phyloP scores from a whole-genome alignment of 225 moss, liverwort and hornwort species.

The Pseudisothecium myosuroides region DNA sequence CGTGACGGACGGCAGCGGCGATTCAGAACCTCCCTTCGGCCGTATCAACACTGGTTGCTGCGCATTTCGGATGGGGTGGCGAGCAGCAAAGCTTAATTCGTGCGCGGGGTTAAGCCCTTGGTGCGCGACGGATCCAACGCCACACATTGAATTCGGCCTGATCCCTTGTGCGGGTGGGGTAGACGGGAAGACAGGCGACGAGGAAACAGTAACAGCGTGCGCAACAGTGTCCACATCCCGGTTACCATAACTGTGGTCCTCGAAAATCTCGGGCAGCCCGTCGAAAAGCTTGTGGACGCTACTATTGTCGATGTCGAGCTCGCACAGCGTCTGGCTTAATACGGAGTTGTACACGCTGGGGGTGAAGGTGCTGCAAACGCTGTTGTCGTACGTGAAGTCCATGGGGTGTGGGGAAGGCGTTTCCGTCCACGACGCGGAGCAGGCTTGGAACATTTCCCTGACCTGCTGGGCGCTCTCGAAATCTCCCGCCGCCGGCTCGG shows the following conservation, averaged over 20 bases:
- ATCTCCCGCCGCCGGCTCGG: background rate
- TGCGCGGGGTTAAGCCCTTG: background rate
- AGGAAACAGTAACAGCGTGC: background rate
- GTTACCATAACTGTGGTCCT: background rate
- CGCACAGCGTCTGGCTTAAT: background rate
- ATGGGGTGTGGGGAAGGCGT: background rate
- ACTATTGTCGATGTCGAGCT: constrained; percentile 30
- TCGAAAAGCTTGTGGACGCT: constrained; percentile 27
- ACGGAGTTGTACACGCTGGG: background rate
- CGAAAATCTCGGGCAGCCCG: constrained; percentile 29
- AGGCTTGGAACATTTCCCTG: background rate
- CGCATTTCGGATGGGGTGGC: background rate
- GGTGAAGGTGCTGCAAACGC: background rate
- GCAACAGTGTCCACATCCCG: background rate
- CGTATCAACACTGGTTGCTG: background rate
- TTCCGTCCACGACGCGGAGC: background rate
- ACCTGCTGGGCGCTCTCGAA: background rate
- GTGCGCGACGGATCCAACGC: background rate
- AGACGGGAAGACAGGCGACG: background rate
- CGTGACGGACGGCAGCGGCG: background rate
- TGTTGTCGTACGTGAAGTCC: constrained; percentile 1
- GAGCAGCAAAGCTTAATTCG: background rate
- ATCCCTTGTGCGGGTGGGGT: background rate
- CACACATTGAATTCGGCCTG: background rate
- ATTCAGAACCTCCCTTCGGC: background rate